These are phyloP conservation scores for Starmerella scarabaei DNA, from an alignment of 805 yeast species.

Conservation along the genomic window DNA sequence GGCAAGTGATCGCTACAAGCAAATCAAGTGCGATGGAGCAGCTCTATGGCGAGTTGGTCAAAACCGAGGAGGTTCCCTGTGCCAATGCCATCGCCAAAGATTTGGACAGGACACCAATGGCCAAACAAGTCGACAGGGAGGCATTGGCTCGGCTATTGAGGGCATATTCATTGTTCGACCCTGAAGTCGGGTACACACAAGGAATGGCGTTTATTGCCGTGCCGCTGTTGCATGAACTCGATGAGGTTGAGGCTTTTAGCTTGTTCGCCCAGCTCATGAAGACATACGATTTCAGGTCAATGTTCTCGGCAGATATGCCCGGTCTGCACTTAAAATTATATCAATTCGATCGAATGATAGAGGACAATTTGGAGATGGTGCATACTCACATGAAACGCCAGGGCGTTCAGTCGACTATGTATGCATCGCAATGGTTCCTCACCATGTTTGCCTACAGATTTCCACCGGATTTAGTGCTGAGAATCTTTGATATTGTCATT, in stretches of 20 bases:
- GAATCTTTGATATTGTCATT: slow-evolving; percentile 77
- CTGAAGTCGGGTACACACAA: slow-evolving; percentile 94
- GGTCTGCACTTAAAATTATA: slow-evolving; percentile 75
- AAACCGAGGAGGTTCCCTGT: slow-evolving; percentile 43
- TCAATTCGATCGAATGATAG: slow-evolving; percentile 80
- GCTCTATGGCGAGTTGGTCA: slow-evolving; percentile 37
- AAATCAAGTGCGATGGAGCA: slow-evolving; percentile 53
- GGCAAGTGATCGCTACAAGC: slow-evolving; percentile 81
- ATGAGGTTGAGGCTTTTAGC: slow-evolving; percentile 74
- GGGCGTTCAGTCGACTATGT: slow-evolving; percentile 87
- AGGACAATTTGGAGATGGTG: slow-evolving; percentile 58
- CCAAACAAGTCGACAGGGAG: slow-evolving; percentile 41
- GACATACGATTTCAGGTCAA: slow-evolving; percentile 61
- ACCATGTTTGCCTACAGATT: slow-evolving; percentile 91
- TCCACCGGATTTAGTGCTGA: slow-evolving; percentile 73
- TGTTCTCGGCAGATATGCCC: slow-evolving; percentile 84
- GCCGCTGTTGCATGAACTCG: slow-evolving; percentile 70
- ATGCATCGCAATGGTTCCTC: slow-evolving; percentile 95
- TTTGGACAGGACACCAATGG: slow-evolving; percentile 71
- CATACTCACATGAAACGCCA: slow-evolving; percentile 67
- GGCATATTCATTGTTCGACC: slow-evolving; percentile 73
- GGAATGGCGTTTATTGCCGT: slow-evolving; percentile 93
- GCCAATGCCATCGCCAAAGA: slow-evolving; percentile 73
- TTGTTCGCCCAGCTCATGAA: slow-evolving; percentile 72
- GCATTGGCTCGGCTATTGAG: slow-evolving; percentile 64